Evolutionary conservation across 1,284 basidiomycete species (phyloP), one percentile per base, ranked within the genome.

Genomic region (Ustilago tritici): DNA sequence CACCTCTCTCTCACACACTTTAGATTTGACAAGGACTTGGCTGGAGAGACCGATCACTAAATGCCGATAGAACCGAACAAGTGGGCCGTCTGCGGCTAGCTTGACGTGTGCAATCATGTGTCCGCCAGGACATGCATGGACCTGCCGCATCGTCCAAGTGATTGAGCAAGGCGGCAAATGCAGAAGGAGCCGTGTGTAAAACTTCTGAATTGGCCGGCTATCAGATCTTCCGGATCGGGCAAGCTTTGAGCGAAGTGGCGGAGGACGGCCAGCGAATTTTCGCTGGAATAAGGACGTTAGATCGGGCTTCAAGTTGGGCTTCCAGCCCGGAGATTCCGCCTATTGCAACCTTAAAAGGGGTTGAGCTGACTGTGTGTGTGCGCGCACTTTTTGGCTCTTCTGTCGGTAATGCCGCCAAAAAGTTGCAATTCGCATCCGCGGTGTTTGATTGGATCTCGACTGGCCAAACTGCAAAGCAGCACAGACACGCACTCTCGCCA

Each of bases 401-500:
- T 31, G 32, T 40, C 43, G 43, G 58, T 17, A 40, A 31, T 32
- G 35, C 32, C 58, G 46, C 47, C n/a, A 36, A 14, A 57, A 35
- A 36, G 12, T 3, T 28, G 3, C 43, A 46, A 46, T 46, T 43
- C n/a, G 11, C 43, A 46, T 57, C 31, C 36, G 23, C 38, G 31
- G 56, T 58, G 46, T 61, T 47, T 54, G 60, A 61, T 61, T 61
- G 52, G 60, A 54, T 35, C 41, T 61, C 19, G 32, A 36, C 60
- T 41, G 50, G 36, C 14, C 46, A 50, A 32, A 57, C 40, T 23
- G 28, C 15, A 28, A 7, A 23, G 10, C 28, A 28, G 10, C 35
- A 19, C 59, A 8, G 49, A 14, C 4, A 14, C 36, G 10, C 49
- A 6, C 49, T 31, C 49, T 15, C 49, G 15, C 49, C 28, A 23